These are phyloP conservation scores for Houttuynia cordata DNA, from an alignment of 164 flowering plant species.

Conservation along the genomic window DNA sequence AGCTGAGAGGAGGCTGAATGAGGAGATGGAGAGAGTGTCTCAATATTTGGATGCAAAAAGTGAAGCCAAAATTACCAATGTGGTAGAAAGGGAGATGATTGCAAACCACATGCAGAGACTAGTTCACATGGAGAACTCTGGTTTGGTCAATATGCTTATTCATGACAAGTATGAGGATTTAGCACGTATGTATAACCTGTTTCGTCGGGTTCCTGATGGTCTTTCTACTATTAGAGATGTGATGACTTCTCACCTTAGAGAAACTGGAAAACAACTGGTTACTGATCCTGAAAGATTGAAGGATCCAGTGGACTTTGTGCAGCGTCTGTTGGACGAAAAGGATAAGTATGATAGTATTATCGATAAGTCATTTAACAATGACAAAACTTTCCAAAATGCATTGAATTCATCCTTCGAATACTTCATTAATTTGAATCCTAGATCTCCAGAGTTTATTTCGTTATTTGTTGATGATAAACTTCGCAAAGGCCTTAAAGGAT, in stretches of 20 bases:
- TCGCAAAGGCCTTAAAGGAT: constrained; percentile 53
- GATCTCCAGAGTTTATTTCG: constrained; percentile 68
- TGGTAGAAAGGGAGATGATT: constrained; percentile 96
- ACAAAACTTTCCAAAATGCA: constrained; percentile 89
- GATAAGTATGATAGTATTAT: constrained; percentile 83
- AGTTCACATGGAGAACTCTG: constrained; percentile 94
- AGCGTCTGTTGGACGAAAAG: constrained; percentile 69
- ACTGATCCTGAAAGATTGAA: constrained; percentile 82
- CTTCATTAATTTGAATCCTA: constrained; percentile 72
- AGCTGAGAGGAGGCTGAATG: constrained; percentile 72
- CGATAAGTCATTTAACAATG: constrained; percentile 54
- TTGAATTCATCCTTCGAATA: constrained; percentile 83
- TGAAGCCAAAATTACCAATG: constrained; percentile 63
- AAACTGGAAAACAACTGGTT: constrained; percentile 78
- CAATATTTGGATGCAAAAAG: constrained; percentile 66
- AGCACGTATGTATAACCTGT: constrained; percentile 72
- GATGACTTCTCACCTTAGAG: constrained; percentile 80
- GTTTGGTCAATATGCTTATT: constrained; percentile 79
- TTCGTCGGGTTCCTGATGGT: constrained; percentile 71
- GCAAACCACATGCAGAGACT: constrained; percentile 80
- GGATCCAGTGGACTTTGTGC: constrained; percentile 93
- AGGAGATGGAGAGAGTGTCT: constrained; percentile 75
- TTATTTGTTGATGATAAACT: constrained; percentile 63
- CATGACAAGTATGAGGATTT: constrained; percentile 86
- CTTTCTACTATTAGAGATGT: constrained; percentile 64